Evolutionary conservation across 805 yeast genomes (phyloP), one percentile per base, ranked within the genome.

Genomic region (Kodamaea lidongshanica): DNA sequence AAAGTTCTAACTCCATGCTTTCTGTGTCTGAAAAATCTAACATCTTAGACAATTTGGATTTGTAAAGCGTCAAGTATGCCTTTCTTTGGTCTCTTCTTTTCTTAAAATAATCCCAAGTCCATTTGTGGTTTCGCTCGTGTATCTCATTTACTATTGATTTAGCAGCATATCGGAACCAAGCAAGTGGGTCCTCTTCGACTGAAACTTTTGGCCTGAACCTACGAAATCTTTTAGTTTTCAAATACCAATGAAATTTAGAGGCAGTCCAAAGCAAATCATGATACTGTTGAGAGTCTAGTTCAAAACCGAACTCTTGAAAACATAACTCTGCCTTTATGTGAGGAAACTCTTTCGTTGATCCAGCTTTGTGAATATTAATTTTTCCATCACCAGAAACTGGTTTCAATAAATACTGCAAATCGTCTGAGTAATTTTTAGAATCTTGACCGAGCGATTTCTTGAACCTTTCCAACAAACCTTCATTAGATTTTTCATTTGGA

Each of bases 381-480:
- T 78, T 80, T 20, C 97, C 97, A 23, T 68, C 64, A 15, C 97
- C 97, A 7, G 86, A 75, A 1, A 92, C 95, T 0, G 99, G 99
- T 34, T 79, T 72, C 36, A 92, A 57, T 6, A 92, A 59, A 42
- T 67, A 80, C 41, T 79, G 82, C 17, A 65, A 32, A 10, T 14
- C 18, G 2, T 13, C 19, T 4, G 12, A 9, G 12, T 6, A n/a
- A n/a, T 9, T 18, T 8, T 19, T 8, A n/a, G n/a, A 4, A 7
- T 45, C 49, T 1, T 33, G 19, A 45, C 58, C 54, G 18, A 77
- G 65, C 4, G 70, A 54, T 1, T 56, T 42, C 38, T 70, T 62
- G 46, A 81, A 76, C 10, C 52, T 56, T n/a, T 48, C 43, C 7
- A 79, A 45, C 18, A 80, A 56, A 23, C 60, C 64, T 2, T 67